Conservation (phyloP, 495 filamentous ascomycete genomes). For the Xylaria flabelliformis region DNA sequence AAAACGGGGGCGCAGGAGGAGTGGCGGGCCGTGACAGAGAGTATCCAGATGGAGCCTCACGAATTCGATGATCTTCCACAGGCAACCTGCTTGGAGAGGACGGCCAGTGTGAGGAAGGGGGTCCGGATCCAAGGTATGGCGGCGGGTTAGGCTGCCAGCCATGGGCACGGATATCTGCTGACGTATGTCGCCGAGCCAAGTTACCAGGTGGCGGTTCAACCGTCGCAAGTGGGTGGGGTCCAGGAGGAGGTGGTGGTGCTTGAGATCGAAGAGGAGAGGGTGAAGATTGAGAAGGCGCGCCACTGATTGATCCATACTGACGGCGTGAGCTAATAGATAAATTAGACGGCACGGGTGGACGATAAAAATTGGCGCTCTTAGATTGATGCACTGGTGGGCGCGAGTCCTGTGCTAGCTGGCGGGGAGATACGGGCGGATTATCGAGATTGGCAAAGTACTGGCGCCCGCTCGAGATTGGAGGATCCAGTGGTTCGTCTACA, state of each 20-base stretch:
- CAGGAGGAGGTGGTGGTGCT: slow-evolving; percentile 68
- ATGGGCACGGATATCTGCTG: slow-evolving; percentile 90
- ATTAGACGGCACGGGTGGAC: slow-evolving; percentile 80
- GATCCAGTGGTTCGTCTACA: slow-evolving; percentile 77
- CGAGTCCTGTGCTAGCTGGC: slow-evolving; percentile 87
- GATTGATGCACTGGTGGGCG: slow-evolving; percentile 61
- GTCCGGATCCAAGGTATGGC: slow-evolving; percentile 73
- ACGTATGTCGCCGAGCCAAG: slow-evolving; percentile 86
- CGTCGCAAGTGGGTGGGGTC: slow-evolving; percentile 76
- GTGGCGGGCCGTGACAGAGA: slow-evolving; percentile 82
- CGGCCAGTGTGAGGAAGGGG: slow-evolving; percentile 81
- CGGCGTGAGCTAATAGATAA: slow-evolving; percentile 78
- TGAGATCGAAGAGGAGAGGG: slow-evolving; percentile 75
- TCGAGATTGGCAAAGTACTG: slow-evolving; percentile 80
- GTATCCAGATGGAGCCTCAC: slow-evolving; percentile 82
- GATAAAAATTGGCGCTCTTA: slow-evolving; percentile 60
- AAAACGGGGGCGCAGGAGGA: slow-evolving; percentile 61
- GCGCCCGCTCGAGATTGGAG: slow-evolving; percentile 74
- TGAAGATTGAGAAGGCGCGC: slow-evolving; percentile 68
- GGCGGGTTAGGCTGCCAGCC: slow-evolving; percentile 81
- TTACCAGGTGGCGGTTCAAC: slow-evolving; percentile 78
- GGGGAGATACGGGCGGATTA: slow-evolving; percentile 86
- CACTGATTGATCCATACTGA: slow-evolving; percentile 76
- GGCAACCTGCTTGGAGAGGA: slow-evolving; percentile 75
- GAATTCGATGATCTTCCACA: slow-evolving; percentile 78